Base-by-base conservation (phyloP, 2,329 filamentous ascomycete genomes). In the Lasiodiplodia sp. region DNA sequence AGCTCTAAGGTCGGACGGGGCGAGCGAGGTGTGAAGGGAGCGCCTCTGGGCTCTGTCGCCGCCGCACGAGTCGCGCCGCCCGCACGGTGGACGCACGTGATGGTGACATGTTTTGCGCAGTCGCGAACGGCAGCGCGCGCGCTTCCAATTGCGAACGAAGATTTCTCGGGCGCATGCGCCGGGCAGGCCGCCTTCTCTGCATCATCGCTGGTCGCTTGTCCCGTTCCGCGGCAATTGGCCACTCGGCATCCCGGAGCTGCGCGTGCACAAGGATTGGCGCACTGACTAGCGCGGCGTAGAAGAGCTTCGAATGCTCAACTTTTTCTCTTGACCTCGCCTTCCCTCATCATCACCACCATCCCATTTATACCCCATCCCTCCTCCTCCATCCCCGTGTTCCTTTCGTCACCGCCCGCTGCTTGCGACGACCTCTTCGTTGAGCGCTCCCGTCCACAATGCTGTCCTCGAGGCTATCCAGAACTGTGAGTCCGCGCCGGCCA, bases 381-480 rank as follows among this genome's bases (percentile, higher is more conserved):
- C 55, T 40, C 52, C 55, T 38, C 62, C 65, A 69, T 67, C 69
- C 57, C 58, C 51, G 68, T 57, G 71, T 73, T 76, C 75, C 72
- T 72, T 75, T 70, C 75, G 75, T 65, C 73, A 73, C 71, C 71
- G 71, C 68, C 67, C 62, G 52, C 55, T 53, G 72, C 76, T 75
- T 75, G 74, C 77, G 72, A 69, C 73, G 71, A 68, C 52, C 64
- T 52, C 44, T 38, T 51, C 60, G 62, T 40, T 60, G 53, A 62
- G 52, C 71, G 68, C 72, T 71, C 71, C 74, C 53, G 72, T 72
- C 71, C 74, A 79, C 67, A 72, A 78, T 82, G 80, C 71, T 82
- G 73, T 79, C 79, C 68, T 79, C 79, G 70, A 79, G 79, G 72
- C 71, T 82, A 76, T 80, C 79, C 75, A 76, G 79, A 73, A 78